These are phyloP conservation scores for Magnolia sinica DNA, from an alignment of 164 flowering plant species.

Conservation along the genomic window DNA sequence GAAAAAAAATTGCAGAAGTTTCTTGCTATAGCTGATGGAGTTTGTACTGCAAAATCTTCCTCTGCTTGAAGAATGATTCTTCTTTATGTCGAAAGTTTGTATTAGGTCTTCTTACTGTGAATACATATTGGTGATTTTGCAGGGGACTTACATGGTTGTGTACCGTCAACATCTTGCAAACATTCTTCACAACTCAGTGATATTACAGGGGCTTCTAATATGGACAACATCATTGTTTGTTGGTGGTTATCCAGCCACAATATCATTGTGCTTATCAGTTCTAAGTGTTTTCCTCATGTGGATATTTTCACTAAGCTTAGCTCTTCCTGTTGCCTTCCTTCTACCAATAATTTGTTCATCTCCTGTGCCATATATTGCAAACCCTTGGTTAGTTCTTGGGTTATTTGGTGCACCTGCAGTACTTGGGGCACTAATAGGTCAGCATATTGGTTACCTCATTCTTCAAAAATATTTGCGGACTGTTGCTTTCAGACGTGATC, in stretches of 20 bases:
- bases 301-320: slow-evolving; percentile 65
- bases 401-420: slow-evolving; percentile 85
- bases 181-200: slow-evolving; percentile 79
- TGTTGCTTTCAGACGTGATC: slow-evolving; percentile 36
- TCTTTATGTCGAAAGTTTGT: background rate
- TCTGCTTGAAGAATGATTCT: background rate
- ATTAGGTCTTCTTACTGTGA: slow-evolving; percentile 2
- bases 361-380: slow-evolving; percentile 74
- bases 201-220: slow-evolving; percentile 66
- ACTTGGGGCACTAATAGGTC: slow-evolving; percentile 86
- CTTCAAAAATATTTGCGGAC: slow-evolving; percentile 49
- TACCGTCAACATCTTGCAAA: slow-evolving; percentile 65
- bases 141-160: slow-evolving; percentile 87
- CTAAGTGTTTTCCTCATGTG: slow-evolving; percentile 70
- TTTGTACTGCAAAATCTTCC: background rate
- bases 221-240: slow-evolving; percentile 69
- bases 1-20: background rate
- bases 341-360: slow-evolving; percentile 60
- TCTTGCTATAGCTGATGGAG: background rate
- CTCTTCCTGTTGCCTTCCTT: slow-evolving; percentile 57
- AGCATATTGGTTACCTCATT: slow-evolving; percentile 63
- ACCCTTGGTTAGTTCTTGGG: slow-evolving; percentile 78
- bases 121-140: slow-evolving; percentile 20
- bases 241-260: slow-evolving; percentile 73
- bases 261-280: slow-evolving; percentile 60